phyloP scores from a whole-genome alignment of 1,284 basidiomycete genomes.

The Waitea zeae region DNA sequence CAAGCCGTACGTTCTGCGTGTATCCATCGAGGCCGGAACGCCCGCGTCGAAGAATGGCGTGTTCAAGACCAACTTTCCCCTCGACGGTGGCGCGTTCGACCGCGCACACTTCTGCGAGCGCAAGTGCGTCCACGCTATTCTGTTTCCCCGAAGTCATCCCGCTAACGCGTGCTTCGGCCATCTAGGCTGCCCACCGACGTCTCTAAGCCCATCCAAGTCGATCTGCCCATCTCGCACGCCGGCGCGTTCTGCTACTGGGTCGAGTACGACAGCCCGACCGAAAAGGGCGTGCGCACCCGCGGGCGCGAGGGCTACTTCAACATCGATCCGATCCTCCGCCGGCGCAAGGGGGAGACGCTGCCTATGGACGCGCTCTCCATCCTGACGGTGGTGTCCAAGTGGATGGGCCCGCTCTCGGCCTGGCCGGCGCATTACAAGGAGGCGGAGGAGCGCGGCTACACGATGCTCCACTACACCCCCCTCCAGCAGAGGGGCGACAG shows the following conservation, averaged over 20 bases:
- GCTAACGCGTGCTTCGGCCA: constrained; percentile 5
- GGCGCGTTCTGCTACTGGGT: constrained; percentile 91
- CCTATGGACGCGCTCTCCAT: constrained; percentile 77
- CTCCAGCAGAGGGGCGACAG: constrained; percentile 80
- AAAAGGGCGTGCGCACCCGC: constrained; percentile 44
- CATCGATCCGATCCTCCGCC: constrained; percentile 75
- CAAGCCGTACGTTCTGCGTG: constrained; percentile 75
- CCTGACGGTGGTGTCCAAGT: constrained; percentile 84
- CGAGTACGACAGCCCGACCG: constrained; percentile 59
- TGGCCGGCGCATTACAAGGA: constrained; percentile 74
- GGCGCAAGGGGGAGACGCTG: constrained; percentile 53
- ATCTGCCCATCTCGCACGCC: constrained; percentile 87
- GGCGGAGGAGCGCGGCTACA: constrained; percentile 79
- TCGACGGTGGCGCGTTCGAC: constrained; percentile 75
- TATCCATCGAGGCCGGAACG: constrained; percentile 80
- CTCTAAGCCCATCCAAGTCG: constrained; percentile 79
- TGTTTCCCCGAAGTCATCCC: not conserved
- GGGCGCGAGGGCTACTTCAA: constrained; percentile 90
- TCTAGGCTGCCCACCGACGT: constrained; percentile 62
- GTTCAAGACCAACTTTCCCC: constrained; percentile 88
- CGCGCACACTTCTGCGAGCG: constrained; percentile 64
- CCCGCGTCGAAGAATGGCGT: constrained; percentile 77
- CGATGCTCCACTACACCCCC: constrained; percentile 91
- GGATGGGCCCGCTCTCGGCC: constrained; percentile 74
- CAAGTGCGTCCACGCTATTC: constrained; percentile 33